These are phyloP conservation scores for Gelatoporia subvermispora DNA, from an alignment of 768 basidiomycete genomes.

Conservation along the genomic window DNA sequence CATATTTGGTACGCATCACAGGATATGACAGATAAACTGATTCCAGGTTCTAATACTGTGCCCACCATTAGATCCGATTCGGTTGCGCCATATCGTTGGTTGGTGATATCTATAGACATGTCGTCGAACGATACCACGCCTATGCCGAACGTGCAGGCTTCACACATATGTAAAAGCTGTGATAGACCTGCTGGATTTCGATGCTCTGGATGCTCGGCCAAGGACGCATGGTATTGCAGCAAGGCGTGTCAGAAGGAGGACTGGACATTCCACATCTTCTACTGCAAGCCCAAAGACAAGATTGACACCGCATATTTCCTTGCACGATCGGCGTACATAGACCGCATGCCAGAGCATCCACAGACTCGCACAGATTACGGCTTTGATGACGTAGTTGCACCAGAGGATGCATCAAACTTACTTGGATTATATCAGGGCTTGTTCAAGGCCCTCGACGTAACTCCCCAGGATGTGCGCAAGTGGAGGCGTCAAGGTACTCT, in stretches of 20 bases:
- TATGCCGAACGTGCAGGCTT: no score
- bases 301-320: conserved; percentile 31
- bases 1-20: no score
- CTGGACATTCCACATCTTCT: conserved; percentile 30
- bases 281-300: conserved; percentile 22
- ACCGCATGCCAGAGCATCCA: conserved; percentile 25
- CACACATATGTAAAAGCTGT: no score
- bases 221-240: conserved; percentile 30
- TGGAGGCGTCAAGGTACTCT: conserved; percentile 31
- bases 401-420: conserved; percentile 15
- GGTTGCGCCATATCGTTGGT: no score
- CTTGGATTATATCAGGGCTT: conserved; percentile 30
- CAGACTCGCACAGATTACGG: conserved; percentile 34
- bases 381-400: conserved; percentile 21
- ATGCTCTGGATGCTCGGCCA: background rate
- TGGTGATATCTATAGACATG: no score
- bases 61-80: no score
- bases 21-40: no score
- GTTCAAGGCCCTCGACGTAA: conserved; percentile 10
- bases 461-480: conserved; percentile 26
- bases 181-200: background rate
- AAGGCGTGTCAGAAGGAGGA: conserved; percentile 23
- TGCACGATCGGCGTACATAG: conserved; percentile 19
- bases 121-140: no score
- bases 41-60: no score